Conservation (phyloP, 768 basidiomycete species). For the Crucibulum laeve region DNA sequence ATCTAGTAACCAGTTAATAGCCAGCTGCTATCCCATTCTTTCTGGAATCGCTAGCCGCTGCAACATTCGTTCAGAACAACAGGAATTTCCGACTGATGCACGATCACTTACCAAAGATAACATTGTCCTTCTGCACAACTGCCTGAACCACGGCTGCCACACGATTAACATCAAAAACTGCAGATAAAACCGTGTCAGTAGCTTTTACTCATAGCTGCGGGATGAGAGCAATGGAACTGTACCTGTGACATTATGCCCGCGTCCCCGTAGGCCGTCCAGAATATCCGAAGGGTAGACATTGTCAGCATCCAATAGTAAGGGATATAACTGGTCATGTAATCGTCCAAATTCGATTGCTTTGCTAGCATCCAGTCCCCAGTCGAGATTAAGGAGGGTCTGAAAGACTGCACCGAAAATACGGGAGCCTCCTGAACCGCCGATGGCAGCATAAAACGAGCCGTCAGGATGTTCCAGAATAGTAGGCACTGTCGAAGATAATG, state of each 20-base stretch:
- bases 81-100: not conserved
- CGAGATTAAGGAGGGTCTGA: constrained; percentile 75
- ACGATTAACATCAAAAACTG: constrained; percentile 66
- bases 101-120: constrained; percentile 54
- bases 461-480: constrained; percentile 75
- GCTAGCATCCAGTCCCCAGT: constrained; percentile 78
- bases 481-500: constrained; percentile 81
- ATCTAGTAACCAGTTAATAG: constrained; percentile 33
- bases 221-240: not conserved
- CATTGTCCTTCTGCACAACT: constrained; percentile 46
- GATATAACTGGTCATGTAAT: constrained; percentile 85
- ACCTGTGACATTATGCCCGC: constrained; percentile 76
- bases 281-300: constrained; percentile 50
- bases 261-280: constrained; percentile 47
- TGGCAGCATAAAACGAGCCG: constrained; percentile 65
- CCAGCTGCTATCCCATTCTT: constrained; percentile 92
- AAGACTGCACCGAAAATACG: constrained; percentile 78
- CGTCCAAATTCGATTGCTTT: constrained; percentile 81
- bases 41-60: constrained; percentile 87
- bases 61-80: not conserved
- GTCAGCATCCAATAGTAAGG: constrained; percentile 57
- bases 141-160: constrained; percentile 74
- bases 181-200: not conserved
- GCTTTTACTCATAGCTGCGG: not conserved
- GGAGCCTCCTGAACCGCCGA: constrained; percentile 88